Evolutionary conservation across 495 filamentous ascomycete species (phyloP), one percentile per base, ranked within the genome.

Genomic region (Hypoxylon lienhwacheense): DNA sequence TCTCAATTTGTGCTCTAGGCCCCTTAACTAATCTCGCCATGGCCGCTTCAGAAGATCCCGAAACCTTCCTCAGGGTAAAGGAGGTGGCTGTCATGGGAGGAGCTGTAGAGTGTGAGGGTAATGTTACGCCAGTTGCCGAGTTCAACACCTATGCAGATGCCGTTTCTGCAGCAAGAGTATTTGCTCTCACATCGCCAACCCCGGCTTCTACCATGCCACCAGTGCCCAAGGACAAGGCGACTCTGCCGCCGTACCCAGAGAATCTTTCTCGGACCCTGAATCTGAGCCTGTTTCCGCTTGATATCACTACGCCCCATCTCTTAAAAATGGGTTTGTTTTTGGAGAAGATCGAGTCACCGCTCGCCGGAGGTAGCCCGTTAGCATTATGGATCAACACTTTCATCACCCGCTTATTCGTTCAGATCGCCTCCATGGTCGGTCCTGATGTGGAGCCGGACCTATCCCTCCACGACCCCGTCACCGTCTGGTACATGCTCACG

Each of bases 41-140:
- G 31, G 93, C 93, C 8, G 90, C 93, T 21, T 82, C 89, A 4
- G 81, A 87, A 63, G 90, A 96, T 55, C 83, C 89, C 1, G 85
- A 88, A 63, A 85, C 89, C 3, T 96, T 99, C 73, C 79, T 97
- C 2, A 82, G 84, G 15, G 90, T 82, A 19, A 95, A 95, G 66
- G 87, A 95, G 66, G 83, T 99, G 2, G 84, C 96, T 14, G 85
- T 96, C n/a, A 99, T 99, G 93, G 93, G 92, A 25, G 95, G 93
- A 48, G 82, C 87, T n/a, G 80, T 97, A 34, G 76, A 85, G 31
- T 64, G 81, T 12, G 78, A 82, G 20, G 93, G 93, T 42, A 99
- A 99, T 71, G 73, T 81, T 50, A 91, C 88, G 1, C 89, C 89
- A 0, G 75, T 79, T 32, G 87, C 82, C 53, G 89, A 95, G 64